phyloP scores from a whole-genome alignment of 306 rosid species.

The Leucaena leucocephala region DNA sequence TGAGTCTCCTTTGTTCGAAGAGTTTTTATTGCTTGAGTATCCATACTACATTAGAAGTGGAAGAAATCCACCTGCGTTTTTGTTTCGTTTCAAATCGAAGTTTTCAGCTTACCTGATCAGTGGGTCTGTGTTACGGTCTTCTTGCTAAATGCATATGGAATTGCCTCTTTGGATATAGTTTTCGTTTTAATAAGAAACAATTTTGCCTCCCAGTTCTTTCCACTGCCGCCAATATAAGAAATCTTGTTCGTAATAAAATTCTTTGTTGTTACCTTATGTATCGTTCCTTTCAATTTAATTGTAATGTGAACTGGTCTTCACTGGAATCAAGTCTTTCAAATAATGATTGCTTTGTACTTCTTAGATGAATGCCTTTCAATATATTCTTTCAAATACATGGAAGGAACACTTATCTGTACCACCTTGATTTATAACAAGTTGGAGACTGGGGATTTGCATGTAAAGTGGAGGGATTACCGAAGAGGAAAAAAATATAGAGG shows the following conservation, averaged over 20 bases:
- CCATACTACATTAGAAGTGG: not conserved
- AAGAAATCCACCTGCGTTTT: not conserved
- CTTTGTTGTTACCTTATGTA: not conserved
- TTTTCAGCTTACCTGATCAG: not conserved
- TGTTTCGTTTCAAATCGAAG: not conserved
- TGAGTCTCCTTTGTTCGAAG: conserved; percentile 3
- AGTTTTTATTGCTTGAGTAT: not conserved
- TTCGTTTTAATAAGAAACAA: not conserved
- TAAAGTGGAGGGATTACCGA: not conserved
- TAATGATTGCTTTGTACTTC: conserved; percentile 5
- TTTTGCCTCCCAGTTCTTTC: conserved; percentile 1
- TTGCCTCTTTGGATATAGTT: conserved; percentile 10
- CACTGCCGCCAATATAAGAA: not conserved
- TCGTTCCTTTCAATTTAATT: not conserved
- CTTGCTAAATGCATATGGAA: conserved; percentile 14
- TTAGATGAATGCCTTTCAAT: not conserved
- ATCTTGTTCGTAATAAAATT: not conserved
- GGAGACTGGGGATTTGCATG: conserved; percentile 9
- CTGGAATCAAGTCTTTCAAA: conserved; percentile 2
- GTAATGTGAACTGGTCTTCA: not conserved
- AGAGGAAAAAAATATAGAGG: not conserved
- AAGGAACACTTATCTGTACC: not conserved
- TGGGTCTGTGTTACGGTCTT: not conserved
- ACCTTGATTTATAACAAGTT: conserved; percentile 14
- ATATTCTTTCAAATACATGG: conserved; percentile 19